Percentiles rank a stretch among this genome's conserved stretches.
Evolutionary conservation across 495 filamentous ascomycete genomes (phyloP).

Genomic region (Haplographium delicatum): DNA sequence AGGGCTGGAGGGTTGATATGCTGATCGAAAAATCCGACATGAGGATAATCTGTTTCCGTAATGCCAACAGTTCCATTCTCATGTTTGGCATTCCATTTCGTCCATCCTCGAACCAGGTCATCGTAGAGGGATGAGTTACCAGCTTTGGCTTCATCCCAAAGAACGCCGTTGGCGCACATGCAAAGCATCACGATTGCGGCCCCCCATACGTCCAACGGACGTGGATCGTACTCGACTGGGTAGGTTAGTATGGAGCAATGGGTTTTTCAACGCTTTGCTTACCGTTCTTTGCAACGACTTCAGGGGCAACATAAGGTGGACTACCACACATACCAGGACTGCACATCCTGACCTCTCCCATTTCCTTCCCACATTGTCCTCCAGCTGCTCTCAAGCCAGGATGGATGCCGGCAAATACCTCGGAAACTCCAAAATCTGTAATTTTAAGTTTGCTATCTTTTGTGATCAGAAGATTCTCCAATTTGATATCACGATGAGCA

Average conservation of each 20-base stretch:
- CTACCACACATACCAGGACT: slow-evolving; percentile 70
- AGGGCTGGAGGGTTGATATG: slow-evolving; percentile 37
- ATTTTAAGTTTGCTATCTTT: slow-evolving; percentile 69
- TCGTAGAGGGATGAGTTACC: slow-evolving; percentile 44
- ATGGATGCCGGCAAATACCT: slow-evolving; percentile 70
- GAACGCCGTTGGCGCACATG: slow-evolving; percentile 56
- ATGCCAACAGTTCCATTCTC: slow-evolving; percentile 33
- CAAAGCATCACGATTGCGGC: slow-evolving; percentile 68
- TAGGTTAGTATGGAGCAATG: slow-evolving; percentile 9
- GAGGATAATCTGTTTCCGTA: slow-evolving; percentile 49
- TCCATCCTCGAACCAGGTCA: slow-evolving; percentile 57
- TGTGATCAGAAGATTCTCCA: slow-evolving; percentile 69
- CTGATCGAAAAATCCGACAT: slow-evolving; percentile 38
- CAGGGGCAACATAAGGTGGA: slow-evolving; percentile 71
- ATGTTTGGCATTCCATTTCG: slow-evolving; percentile 50
- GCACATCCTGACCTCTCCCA: slow-evolving; percentile 59
- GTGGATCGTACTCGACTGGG: slow-evolving; percentile 62
- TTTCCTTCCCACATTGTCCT: slow-evolving; percentile 59
- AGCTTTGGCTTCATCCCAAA: slow-evolving; percentile 57
- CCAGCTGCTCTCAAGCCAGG: slow-evolving; percentile 60
- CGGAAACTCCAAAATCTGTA: slow-evolving; percentile 73
- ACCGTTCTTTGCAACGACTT: slow-evolving; percentile 61
- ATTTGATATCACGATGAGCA: slow-evolving; percentile 83
- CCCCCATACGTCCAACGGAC: slow-evolving; percentile 73
- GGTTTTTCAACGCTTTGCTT: slow-evolving; percentile 15